Evolutionary conservation across 805 yeast species (phyloP).

Genomic region (Metschnikowia lachancei): DNA sequence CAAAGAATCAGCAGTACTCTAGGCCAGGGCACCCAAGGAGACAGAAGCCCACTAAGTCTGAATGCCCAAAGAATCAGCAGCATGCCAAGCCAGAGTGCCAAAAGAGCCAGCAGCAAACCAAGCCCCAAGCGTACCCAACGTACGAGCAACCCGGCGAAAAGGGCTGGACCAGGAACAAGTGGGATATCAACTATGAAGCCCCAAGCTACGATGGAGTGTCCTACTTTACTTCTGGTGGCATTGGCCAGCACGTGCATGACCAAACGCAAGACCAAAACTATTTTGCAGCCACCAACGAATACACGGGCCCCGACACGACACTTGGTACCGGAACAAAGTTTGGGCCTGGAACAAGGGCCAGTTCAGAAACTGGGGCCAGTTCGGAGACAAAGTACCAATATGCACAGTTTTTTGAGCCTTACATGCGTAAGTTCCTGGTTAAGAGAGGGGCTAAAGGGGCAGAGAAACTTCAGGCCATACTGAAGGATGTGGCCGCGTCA

Average conservation of each 20-base stretch:
- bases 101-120: neutral
- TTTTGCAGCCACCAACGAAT: slow-evolving; percentile 1
- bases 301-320: neutral
- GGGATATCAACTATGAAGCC: slow-evolving; percentile 1
- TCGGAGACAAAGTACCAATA: slow-evolving; percentile 9
- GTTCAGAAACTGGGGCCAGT: slow-evolving; percentile 5
- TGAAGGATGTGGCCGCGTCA: neutral
- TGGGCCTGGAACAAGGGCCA: slow-evolving; percentile 1
- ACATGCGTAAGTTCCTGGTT: slow-evolving; percentile 11
- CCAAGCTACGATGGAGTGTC: slow-evolving; percentile 9
- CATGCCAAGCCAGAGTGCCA: neutral
- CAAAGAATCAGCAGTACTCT: too few relatives aligned
- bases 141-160: neutral
- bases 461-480: neutral
- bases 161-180: neutral
- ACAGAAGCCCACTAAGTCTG: too few relatives aligned
- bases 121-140: too few relatives aligned
- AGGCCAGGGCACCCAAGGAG: too few relatives aligned
- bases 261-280: neutral
- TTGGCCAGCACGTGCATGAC: neutral
- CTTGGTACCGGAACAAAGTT: slow-evolving; percentile 1
- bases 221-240: slow-evolving; percentile 2
- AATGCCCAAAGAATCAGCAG: too few relatives aligned
- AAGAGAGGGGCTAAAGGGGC: neutral
- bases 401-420: slow-evolving; percentile 17